Base-by-base conservation (phyloP, 371 early-diverging fungal genomes). In the Smittium culicis region DNA sequence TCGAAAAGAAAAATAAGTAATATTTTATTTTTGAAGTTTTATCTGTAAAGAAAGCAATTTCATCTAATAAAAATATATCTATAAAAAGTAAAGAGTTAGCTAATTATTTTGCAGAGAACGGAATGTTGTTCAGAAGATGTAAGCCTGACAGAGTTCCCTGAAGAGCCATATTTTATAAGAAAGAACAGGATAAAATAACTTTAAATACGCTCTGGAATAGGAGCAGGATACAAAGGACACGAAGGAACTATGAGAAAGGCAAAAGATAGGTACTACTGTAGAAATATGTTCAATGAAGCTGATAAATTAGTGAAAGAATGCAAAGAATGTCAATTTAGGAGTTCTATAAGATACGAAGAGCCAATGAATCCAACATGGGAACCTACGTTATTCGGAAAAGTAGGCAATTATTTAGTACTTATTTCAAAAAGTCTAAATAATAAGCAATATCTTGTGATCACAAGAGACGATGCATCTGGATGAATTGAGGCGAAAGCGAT, bases 401-500 rank as follows among this genome's bases (percentile, higher is more conserved):
- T 68, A 1, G 69, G 69, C 5, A n/a, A 69, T 1, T 68, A 70
- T 61, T 29, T 70, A 2, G 30, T 69, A 2, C 11, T 56, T 27
- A 54, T 33, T 58, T 55, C 63, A 2, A 20, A 1, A 16, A 17
- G 56, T 5, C 5, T 5, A 2, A 54, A 58, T 29, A 69, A 67
- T 14, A 54, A 60, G 14, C 11, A 57, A 31, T 70, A 69, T 27
- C 28, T 70, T 2, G 63, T 56, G 1, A 61, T 70, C 27, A 61
- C 70, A 20, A 33, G 70, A 24, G 70, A 70, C 32, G 70, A 70
- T 61, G 54, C 68, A 24, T 34, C 62, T 2, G 70, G 70, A 29
- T 70, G 70, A 68, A 63, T 68, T 5, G 70, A 70, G 31, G 70
- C 69, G 1, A 11, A 35, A 69, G 64, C 70, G 1, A 29, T 68